Evolutionary conservation across 768 basidiomycete genomes (phyloP).

Genomic region (Lentinula detonsa): DNA sequence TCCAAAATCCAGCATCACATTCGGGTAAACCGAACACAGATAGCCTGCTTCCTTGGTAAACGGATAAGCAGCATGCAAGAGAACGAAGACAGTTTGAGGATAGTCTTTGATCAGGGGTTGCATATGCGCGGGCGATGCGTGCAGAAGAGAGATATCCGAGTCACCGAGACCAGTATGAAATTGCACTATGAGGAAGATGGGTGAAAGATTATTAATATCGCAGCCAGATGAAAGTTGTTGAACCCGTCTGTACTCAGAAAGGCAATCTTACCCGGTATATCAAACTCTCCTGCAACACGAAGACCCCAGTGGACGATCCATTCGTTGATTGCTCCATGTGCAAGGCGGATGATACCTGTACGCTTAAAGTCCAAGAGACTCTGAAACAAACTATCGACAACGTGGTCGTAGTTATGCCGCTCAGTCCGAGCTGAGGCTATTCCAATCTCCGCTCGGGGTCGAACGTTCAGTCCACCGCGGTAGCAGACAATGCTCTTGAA

Average conservation of each 20-base stretch:
- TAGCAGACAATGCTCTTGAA: constrained; percentile 81
- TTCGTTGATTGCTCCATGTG: constrained; percentile 63
- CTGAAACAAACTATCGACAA: constrained; percentile 19
- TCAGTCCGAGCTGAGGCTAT: constrained; percentile 19
- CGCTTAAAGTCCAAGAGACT: constrained; percentile 28
- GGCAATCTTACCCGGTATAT: constrained; percentile 51
- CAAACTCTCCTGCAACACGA: constrained; percentile 40
- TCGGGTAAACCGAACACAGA: constrained; percentile 61
- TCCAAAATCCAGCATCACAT: constrained; percentile 78
- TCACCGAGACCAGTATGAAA: constrained; percentile 84
- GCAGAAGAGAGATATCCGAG: constrained; percentile 53
- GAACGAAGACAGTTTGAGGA: constrained; percentile 54
- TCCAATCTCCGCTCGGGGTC: constrained; percentile 12
- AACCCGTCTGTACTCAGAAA: too few species aligned
- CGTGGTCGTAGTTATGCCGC: neutral
- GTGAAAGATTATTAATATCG: too few species aligned
- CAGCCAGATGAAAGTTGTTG: too few species aligned
- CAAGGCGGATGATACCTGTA: constrained; percentile 41
- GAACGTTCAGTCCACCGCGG: constrained; percentile 64
- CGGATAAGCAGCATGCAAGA: constrained; percentile 76
- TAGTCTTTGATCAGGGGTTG: constrained; percentile 64
- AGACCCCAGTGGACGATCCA: constrained; percentile 52
- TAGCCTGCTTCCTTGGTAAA: constrained; percentile 77
- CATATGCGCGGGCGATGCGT: constrained; percentile 58
- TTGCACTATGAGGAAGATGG: constrained; percentile 45